phyloP scores from a whole-genome alignment of 768 basidiomycete genomes.

The Royoungia palumana region DNA sequence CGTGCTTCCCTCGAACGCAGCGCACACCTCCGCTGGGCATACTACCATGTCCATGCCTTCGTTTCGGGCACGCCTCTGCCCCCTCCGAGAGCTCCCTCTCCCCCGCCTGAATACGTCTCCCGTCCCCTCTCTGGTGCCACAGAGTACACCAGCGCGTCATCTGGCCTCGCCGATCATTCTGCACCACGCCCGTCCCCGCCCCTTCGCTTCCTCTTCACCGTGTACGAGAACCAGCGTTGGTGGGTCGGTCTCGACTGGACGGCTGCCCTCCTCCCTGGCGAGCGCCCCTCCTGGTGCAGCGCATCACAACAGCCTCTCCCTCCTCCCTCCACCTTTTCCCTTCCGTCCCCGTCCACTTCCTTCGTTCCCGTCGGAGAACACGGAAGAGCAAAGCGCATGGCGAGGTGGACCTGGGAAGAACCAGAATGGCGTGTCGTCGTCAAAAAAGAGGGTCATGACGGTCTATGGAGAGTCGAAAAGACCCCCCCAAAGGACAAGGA shows the following conservation, averaged over 20 bases:
- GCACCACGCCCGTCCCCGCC: conserved; percentile 24
- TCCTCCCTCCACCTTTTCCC: conserved; percentile 65
- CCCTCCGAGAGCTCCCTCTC: conserved; percentile 31
- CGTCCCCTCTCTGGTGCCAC: conserved; percentile 22
- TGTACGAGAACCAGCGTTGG: conserved; percentile 95
- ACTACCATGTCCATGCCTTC: conserved; percentile 49
- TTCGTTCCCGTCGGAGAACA: conserved; percentile 50
- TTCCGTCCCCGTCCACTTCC: conserved; percentile 60
- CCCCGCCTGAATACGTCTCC: conserved; percentile 27
- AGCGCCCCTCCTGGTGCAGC: conserved; percentile 87
- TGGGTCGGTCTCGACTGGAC: conserved; percentile 99
- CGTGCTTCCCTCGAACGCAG: conserved; percentile 57
- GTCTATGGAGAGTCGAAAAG: conserved; percentile 54
- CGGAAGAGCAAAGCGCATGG: conserved; percentile 62
- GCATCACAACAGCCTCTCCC: conserved; percentile 53
- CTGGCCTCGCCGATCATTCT: conserved; percentile 12
- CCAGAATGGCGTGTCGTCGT: conserved; percentile 83
- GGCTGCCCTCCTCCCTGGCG: conserved; percentile 82
- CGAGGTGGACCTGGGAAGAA: conserved; percentile 88
- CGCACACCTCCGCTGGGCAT: conserved; percentile 63
- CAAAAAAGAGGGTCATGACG: conserved; percentile 48
- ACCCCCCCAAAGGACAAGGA: conserved; percentile 48
- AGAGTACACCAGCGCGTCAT: conserved; percentile 16
- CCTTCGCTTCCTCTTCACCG: conserved; percentile 80
- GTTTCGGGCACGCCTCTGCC: conserved; percentile 57